Conservation (phyloP, 768 basidiomycete species). For the Vararia minispora region DNA sequence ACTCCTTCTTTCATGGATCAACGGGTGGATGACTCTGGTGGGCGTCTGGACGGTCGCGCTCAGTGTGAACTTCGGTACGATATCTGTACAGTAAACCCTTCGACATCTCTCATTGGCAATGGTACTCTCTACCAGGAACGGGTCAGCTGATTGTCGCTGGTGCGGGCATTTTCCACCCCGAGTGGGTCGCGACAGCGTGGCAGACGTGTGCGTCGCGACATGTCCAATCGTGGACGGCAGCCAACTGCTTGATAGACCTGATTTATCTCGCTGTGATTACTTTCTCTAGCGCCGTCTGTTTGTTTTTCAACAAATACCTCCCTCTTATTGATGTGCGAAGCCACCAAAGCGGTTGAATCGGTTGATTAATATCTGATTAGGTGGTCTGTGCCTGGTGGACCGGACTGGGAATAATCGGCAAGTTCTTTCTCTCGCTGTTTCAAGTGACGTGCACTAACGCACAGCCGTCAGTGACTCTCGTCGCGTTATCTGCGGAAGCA, state of each 20-base stretch:
- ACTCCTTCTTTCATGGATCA: conserved; percentile 49
- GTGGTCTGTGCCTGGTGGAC: conserved; percentile 55
- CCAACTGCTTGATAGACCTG: conserved; percentile 27
- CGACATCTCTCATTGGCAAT: neutral
- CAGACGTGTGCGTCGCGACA: conserved; percentile 36
- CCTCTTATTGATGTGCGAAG: conserved; percentile 38
- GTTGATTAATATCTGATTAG: conserved; percentile 20
- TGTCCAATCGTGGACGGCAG: neutral
- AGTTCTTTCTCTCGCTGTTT: neutral
- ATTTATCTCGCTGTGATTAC: conserved; percentile 45
- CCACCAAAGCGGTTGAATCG: too few relatives aligned
- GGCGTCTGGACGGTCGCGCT: conserved; percentile 62
- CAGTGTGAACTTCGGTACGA: conserved; percentile 47
- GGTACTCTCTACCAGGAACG: conserved; percentile 29
- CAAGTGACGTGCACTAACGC: neutral
- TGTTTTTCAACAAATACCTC: conserved; percentile 43
- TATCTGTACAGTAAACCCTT: too few relatives aligned
- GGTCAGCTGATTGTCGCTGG: conserved; percentile 52
- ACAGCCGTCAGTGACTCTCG: conserved; percentile 34
- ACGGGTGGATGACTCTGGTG: conserved; percentile 58
- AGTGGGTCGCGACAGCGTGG: conserved; percentile 48
- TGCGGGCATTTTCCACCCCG: conserved; percentile 42
- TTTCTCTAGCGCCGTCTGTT: conserved; percentile 36
- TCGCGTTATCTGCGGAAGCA: conserved; percentile 47
- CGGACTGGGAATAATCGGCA: conserved; percentile 42